Conservation (phyloP, 768 basidiomycete species). For the Tricholoma bakamatsutake region DNA sequence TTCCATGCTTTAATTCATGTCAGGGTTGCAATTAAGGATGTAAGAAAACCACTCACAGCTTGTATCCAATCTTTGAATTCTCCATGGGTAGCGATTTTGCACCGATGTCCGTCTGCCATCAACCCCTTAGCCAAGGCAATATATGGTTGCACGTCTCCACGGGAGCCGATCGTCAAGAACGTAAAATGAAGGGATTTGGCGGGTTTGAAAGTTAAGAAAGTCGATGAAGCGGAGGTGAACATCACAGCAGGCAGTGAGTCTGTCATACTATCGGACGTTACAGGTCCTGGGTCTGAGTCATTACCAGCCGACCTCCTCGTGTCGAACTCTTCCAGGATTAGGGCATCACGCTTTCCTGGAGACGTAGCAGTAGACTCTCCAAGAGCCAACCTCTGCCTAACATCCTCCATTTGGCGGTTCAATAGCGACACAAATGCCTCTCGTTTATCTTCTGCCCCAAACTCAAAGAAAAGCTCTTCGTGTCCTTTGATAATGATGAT, state of each 20-base stretch:
- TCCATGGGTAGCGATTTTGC: constrained; percentile 89
- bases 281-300: constrained; percentile 37
- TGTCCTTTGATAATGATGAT: constrained; percentile 91
- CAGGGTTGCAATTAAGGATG: constrained; percentile 3
- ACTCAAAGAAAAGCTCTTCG: constrained; percentile 97
- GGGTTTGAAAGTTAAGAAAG: constrained; percentile 96
- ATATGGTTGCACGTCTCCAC: constrained; percentile 98
- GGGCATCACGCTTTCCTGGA: constrained; percentile 60
- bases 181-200: constrained; percentile 82
- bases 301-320: constrained; percentile 33
- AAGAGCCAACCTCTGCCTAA: constrained; percentile 41
- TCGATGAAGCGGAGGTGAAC: constrained; percentile 95
- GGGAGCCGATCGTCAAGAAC: constrained; percentile 91
- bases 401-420: constrained; percentile 75
- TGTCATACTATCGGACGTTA: constrained; percentile 47
- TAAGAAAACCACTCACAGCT: constrained; percentile 53
- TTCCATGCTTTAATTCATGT: constrained; percentile 64
- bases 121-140: constrained; percentile 92
- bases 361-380: constrained; percentile 40
- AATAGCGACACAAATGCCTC: constrained; percentile 71
- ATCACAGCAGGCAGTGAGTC: constrained; percentile 84
- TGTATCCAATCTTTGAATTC: constrained; percentile 96
- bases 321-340: constrained; percentile 84
- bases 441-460: constrained; percentile 74
- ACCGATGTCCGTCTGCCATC: constrained; percentile 83